A percentile compares a stretch with the other conserved stretches of the same genome.
Conservation (phyloP, 192 early-diverging fungal species). For the Gonapodya prolifera region DNA sequence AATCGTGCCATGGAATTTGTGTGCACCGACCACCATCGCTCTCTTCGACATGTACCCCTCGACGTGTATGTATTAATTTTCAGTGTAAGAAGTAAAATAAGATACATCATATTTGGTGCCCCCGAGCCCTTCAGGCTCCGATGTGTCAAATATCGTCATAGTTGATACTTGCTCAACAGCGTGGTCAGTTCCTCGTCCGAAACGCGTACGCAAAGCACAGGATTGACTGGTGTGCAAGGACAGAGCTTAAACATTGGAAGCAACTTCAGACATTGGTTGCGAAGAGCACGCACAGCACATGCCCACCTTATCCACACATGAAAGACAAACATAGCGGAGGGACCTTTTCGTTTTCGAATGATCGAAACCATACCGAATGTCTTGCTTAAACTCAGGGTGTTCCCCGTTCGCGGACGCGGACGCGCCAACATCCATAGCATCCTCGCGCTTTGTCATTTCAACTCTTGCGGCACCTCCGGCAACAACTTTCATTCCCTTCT, state of each 20-base stretch:
- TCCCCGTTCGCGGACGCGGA: constrained; percentile 8
- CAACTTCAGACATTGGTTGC: constrained; percentile 50
- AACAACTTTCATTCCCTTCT: constrained; percentile 11
- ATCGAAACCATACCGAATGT: background rate
- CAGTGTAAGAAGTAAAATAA: no score
- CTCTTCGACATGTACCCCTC: no score
- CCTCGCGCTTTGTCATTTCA: constrained; percentile 16
- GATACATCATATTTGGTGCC: no score
- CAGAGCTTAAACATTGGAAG: constrained; percentile 21
- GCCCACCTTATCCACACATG: constrained; percentile 19
- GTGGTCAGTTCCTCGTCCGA: constrained; percentile 28
- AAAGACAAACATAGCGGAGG: constrained; percentile 21
- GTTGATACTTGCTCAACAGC: background rate
- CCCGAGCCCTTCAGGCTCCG: no score
- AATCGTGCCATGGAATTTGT: no score
- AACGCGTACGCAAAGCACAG: constrained; percentile 33
- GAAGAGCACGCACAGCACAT: constrained; percentile 25
- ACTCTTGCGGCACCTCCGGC: constrained; percentile 17
- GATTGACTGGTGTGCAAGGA: constrained; percentile 22
- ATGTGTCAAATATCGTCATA: background rate
- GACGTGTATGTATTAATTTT: no score
- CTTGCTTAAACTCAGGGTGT: constrained; percentile 17
- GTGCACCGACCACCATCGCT: no score
- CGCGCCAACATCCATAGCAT: constrained; percentile 3
- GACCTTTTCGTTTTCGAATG: background rate